A percentile compares a stretch with the other conserved stretches of the same genome.
phyloP scores from a whole-genome alignment of 768 basidiomycete genomes.

The Udeniomyces megalosporus region DNA sequence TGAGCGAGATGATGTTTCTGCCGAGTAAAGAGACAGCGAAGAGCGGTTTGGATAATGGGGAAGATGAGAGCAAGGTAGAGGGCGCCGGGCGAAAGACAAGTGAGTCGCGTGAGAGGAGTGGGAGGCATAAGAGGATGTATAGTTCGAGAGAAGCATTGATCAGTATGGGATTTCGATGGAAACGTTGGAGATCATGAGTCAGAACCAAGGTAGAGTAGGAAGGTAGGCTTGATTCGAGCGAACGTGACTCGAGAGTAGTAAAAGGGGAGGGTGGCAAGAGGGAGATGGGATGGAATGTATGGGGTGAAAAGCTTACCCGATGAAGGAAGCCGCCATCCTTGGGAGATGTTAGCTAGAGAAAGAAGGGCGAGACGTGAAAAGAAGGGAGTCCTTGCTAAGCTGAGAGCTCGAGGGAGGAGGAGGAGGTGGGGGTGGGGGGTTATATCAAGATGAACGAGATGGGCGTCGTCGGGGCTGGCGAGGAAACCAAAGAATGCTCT shows the following conservation, averaged over 20 bases:
- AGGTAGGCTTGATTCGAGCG: not conserved
- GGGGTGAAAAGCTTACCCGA: not conserved
- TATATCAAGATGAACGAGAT: too few species aligned
- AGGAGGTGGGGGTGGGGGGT: too few species aligned
- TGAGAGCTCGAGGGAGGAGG: too few species aligned
- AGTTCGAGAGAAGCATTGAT: too few species aligned
- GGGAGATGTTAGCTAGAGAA: not conserved
- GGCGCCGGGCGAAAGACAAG: not conserved
- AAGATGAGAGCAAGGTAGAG: not conserved
- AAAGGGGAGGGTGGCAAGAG: not conserved
- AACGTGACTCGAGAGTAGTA: not conserved
- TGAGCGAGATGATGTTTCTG: slow-evolving; percentile 48
- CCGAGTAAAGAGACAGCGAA: not conserved
- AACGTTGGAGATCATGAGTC: too few species aligned
- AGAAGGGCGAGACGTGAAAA: not conserved
- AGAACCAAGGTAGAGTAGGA: not conserved
- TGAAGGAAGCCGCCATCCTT: slow-evolving; percentile 12
- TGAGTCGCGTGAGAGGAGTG: not conserved
- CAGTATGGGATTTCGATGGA: too few species aligned
- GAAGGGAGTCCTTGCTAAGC: too few species aligned
- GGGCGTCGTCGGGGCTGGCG: too few species aligned
- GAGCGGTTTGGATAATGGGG: not conserved
- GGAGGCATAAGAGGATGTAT: too few species aligned
- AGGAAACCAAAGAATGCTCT: too few species aligned
- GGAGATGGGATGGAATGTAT: too few species aligned